Evolutionary conservation across 139 green algal genomes (phyloP).

Genomic region (Tetraselmis striata): DNA sequence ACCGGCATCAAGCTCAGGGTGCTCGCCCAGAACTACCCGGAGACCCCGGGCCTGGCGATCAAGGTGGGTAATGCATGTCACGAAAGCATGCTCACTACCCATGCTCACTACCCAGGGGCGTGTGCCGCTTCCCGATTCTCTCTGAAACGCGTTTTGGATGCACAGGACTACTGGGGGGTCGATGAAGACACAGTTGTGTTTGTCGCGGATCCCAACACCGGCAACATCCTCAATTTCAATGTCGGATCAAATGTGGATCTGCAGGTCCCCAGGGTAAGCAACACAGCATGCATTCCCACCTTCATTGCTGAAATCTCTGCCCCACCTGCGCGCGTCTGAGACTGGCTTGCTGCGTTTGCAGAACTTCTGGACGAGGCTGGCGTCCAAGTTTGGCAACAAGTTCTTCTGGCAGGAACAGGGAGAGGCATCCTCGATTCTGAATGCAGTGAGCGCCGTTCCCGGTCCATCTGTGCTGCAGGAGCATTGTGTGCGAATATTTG

Average conservation of each 20-base stretch:
- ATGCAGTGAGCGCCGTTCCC: conserved; percentile 56
- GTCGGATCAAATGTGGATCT: conserved; percentile 87
- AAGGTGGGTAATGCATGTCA: conserved; percentile 1
- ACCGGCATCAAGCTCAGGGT: conserved; percentile 90
- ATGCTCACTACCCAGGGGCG: neutral
- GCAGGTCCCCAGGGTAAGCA: conserved; percentile 63
- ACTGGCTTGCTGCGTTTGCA: too few relatives aligned
- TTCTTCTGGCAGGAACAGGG: conserved; percentile 93
- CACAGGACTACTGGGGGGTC: conserved; percentile 87
- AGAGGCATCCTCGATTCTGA: conserved; percentile 70
- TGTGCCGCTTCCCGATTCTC: neutral
- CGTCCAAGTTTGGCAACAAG: conserved; percentile 91
- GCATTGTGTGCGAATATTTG: too few relatives aligned
- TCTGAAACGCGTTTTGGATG: neutral
- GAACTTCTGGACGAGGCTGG: conserved; percentile 85
- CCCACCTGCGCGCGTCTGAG: too few relatives aligned
- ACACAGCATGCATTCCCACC: neutral
- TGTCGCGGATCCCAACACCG: conserved; percentile 75
- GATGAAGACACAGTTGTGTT: conserved; percentile 92
- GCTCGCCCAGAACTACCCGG: conserved; percentile 94
- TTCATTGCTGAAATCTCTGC: neutral
- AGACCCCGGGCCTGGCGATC: conserved; percentile 67
- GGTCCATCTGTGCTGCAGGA: too few relatives aligned
- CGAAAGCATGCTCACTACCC: neutral
- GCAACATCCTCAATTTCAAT: conserved; percentile 98